A percentile compares a stretch with the other conserved stretches of the same genome.
Conservation (phyloP, 768 basidiomycete genomes). For the Ramaria sp. region DNA sequence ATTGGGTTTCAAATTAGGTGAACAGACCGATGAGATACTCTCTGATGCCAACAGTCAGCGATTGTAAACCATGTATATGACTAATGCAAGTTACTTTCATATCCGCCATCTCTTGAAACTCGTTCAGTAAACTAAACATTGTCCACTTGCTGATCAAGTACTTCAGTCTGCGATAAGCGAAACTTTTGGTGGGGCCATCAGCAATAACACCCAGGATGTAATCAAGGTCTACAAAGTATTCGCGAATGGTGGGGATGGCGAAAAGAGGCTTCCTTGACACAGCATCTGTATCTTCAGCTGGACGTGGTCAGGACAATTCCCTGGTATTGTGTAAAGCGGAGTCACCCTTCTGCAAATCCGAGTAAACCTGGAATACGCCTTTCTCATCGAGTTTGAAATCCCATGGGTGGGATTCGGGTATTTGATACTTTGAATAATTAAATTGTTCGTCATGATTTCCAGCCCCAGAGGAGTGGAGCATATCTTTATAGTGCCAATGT, state of each 20-base stretch:
- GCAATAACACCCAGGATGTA: constrained; percentile 83
- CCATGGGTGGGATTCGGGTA: constrained; percentile 56
- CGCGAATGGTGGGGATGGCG: constrained; percentile 74
- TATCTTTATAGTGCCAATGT: constrained; percentile 76
- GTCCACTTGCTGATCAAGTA: constrained; percentile 91
- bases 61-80: background rate
- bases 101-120: constrained; percentile 86
- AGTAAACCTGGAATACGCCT: constrained; percentile 86
- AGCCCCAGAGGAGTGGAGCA: constrained; percentile 23
- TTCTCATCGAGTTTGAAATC: constrained; percentile 69
- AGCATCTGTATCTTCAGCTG: constrained; percentile 9
- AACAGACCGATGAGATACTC: constrained; percentile 71
- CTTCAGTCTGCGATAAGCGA: constrained; percentile 84
- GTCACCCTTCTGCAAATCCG: constrained; percentile 24
- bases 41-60: constrained; percentile 25
- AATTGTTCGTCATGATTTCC: constrained; percentile 38
- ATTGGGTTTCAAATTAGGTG: background rate
- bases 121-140: constrained; percentile 86
- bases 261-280: constrained; percentile 48
- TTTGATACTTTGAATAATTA: constrained; percentile 55
- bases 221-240: constrained; percentile 95
- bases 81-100: constrained; percentile 69
- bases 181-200: constrained; percentile 93
- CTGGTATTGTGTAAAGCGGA: background rate
- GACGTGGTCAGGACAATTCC: constrained; percentile 7